Conservation (phyloP, 148 eudicot genomes). For the Oxyria digyna region DNA sequence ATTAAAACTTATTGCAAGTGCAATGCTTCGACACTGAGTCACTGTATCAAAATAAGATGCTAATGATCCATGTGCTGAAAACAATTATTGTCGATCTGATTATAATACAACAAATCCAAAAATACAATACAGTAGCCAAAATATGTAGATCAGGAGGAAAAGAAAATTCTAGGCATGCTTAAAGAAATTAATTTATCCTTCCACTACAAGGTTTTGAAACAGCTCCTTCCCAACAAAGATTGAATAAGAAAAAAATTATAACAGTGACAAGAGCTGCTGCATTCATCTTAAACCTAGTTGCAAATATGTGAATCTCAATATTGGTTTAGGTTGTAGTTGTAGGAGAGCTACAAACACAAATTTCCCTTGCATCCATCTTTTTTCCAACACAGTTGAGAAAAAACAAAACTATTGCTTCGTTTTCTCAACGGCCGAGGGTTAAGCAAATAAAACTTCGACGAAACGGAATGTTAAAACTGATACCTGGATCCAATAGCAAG, state of each 20-base stretch:
- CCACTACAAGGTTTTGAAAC: constrained; percentile 2
- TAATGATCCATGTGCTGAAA: neutral
- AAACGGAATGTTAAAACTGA: constrained; percentile 9
- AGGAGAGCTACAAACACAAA: constrained; percentile 42
- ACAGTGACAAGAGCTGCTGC: constrained; percentile 1
- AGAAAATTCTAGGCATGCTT: neutral
- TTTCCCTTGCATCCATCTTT: constrained; percentile 20
- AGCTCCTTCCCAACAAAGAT: constrained; percentile 2
- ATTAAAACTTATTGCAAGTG: neutral
- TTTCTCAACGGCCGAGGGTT: constrained; percentile 19
- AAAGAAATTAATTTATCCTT: neutral
- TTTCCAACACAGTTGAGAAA: constrained; percentile 12
- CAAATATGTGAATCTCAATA: neutral
- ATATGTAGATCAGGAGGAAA: neutral
- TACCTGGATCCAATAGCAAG: neutral
- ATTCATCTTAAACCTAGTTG: constrained; percentile 6
- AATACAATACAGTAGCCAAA: neutral
- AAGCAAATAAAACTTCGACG: constrained; percentile 16
- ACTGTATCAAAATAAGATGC: neutral
- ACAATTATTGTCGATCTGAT: neutral
- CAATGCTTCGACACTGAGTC: neutral
- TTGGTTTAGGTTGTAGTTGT: constrained; percentile 6
- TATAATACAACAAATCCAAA: constrained; percentile 1
- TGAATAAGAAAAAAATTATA: neutral
- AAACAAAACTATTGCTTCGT: constrained; percentile 13